Evolutionary conservation across 495 filamentous ascomycete genomes (phyloP).

Genomic region (Penicillium arizonense): DNA sequence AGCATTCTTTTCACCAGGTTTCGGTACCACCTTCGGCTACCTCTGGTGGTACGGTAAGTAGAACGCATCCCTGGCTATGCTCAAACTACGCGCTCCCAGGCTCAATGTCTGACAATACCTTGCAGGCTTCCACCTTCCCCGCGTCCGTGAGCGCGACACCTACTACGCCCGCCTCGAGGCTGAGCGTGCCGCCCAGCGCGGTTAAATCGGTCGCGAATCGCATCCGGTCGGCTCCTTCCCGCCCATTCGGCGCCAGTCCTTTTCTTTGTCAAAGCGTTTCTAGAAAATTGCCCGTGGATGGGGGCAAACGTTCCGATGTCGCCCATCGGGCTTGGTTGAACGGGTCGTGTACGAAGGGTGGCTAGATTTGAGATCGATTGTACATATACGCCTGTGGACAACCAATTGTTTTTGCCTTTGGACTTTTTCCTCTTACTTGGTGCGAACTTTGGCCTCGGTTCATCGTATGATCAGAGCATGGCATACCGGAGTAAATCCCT

Average conservation of each 20-base stretch:
- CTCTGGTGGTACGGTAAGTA: conserved; percentile 81
- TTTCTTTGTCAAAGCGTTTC: conserved; percentile 18
- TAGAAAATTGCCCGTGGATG: conserved; percentile 7
- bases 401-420: conserved; percentile 16
- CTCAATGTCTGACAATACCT: background rate
- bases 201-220: conserved; percentile 26
- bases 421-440: background rate
- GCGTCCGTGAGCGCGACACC: conserved; percentile 68
- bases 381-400: conserved; percentile 30
- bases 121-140: conserved; percentile 75
- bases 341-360: conserved; percentile 16
- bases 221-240: conserved; percentile 12
- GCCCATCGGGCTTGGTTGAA: conserved; percentile 11
- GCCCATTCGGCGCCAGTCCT: conserved; percentile 22
- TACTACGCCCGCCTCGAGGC: conserved; percentile 78
- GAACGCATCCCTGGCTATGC: background rate
- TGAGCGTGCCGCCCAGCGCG: conserved; percentile 52
- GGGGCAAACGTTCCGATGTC: background rate
- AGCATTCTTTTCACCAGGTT: conserved; percentile 41
- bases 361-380: conserved; percentile 21
- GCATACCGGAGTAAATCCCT: too few relatives aligned
- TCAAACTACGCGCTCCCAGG: background rate
- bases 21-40: conserved; percentile 70
- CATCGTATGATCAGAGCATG: too few relatives aligned
- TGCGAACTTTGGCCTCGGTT: background rate